These are phyloP conservation scores for Lachnellula arida DNA, from an alignment of 2,329 filamentous ascomycete species.

Conservation along the genomic window DNA sequence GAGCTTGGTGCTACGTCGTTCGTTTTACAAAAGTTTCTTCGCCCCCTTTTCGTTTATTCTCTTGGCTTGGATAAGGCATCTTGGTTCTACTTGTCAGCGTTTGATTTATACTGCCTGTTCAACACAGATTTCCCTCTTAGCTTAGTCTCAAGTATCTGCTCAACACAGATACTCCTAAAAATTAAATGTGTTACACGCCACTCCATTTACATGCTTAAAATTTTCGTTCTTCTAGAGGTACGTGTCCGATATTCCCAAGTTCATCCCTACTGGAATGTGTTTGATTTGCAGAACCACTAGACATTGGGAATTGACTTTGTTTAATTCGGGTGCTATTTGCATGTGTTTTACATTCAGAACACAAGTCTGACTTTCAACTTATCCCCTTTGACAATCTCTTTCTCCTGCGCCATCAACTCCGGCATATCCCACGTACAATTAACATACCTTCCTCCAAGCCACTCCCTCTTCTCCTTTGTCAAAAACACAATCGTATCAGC, in stretches of 20 bases:
- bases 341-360: conserved; percentile 3
- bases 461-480: conserved; percentile 38
- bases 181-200: background rate
- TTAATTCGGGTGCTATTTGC: background rate
- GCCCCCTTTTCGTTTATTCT: too few relatives aligned
- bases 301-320: too few relatives aligned
- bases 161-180: background rate
- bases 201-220: too few relatives aligned
- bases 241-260: too few relatives aligned
- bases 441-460: conserved; percentile 44
- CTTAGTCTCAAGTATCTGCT: background rate
- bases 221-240: too few relatives aligned
- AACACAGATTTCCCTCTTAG: background rate
- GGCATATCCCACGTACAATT: conserved; percentile 44
- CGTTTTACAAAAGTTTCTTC: too few relatives aligned
- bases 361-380: conserved; percentile 32
- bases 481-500: conserved; percentile 43
- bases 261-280: too few relatives aligned
- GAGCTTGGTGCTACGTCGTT: too few relatives aligned
- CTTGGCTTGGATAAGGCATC: background rate
- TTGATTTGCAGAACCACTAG: too few relatives aligned
- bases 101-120: background rate
- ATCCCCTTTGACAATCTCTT: conserved; percentile 38
- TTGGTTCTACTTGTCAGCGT: background rate
- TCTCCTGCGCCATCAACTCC: conserved; percentile 38